Base-by-base conservation (phyloP, 2,329 filamentous ascomycete species). In the Exophiala dermatitidis region DNA sequence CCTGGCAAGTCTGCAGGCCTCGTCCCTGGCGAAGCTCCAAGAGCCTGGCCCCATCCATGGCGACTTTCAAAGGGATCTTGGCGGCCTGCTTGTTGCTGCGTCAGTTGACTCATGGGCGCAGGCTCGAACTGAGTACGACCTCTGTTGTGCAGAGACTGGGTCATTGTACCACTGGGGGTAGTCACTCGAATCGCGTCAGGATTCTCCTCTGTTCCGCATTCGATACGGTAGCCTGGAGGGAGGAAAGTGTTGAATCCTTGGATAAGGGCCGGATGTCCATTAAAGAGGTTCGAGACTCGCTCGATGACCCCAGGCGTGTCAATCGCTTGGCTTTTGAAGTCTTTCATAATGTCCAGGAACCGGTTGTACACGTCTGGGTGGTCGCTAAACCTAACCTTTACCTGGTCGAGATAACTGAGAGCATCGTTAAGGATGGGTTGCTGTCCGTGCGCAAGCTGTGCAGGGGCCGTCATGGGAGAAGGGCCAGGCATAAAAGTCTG, bases 281-380 rank as follows among this genome's bases (percentile, higher is more conserved):
- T 90, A 67, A 98, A 98, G 1, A 98, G 81, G 48, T 90, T 89
- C 1, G 93, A 97, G 30, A 98, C 93, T 46, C 93, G 84, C 65
- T 95, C 94, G 62, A 98, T 98, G 2, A 98, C 93, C 1, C 93
- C 93, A 0, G 93, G 93, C 0, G 93, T 98, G 68, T 98, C 93
- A 64, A 98, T 98, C 2, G 90, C 90, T 72, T 95, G 91, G 64
- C 90, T 95, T 72, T 98, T 98, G 70, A 98, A 98, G 64, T 98
- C 93, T 67, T 98, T 98, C 93, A 98, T 98, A 46, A 98, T 98
- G 64, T 98, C 93, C 43, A 98, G 74, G 64, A 98, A 97, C 36
- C 88, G 80, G 66, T 97, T 97, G 66, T 98, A 98, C 0, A 98
- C 93, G 69, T 97, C 91, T 3, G 93, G 90, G 62, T 96, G 90